Evolutionary conservation across 2,329 filamentous ascomycete genomes (phyloP).

Genomic region (Penicillium fuscoglaucum): DNA sequence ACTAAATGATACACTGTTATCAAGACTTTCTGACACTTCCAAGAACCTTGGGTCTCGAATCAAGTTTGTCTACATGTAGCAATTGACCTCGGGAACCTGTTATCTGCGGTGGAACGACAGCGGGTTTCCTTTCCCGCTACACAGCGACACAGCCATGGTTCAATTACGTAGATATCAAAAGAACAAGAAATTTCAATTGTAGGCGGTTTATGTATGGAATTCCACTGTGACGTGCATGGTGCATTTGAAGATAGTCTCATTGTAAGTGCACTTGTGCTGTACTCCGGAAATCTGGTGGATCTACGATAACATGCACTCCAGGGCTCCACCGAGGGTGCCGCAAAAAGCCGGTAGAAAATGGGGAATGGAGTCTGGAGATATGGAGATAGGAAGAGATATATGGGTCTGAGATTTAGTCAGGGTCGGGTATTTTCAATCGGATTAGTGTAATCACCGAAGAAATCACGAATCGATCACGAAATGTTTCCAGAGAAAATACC

Average conservation of each 20-base stretch:
- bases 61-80: background rate
- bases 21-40: background rate
- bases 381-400: background rate
- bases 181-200: background rate
- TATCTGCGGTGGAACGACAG: background rate
- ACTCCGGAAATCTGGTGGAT: conserved; percentile 19
- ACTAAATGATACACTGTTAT: conserved; percentile 1
- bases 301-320: conserved; percentile 13
- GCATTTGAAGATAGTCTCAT: conserved; percentile 11
- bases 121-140: background rate
- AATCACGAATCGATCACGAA: background rate
- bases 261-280: conserved; percentile 16
- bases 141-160: conserved; percentile 1
- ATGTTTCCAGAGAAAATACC: background rate
- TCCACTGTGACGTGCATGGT: conserved; percentile 26
- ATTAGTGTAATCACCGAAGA: background rate
- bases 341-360: conserved; percentile 17
- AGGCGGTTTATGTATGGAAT: conserved; percentile 10
- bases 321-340: conserved; percentile 19
- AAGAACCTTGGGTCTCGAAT: background rate
- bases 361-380: conserved; percentile 5
- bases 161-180: background rate
- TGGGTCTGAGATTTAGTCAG: background rate
- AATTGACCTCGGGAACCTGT: background rate
- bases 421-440: background rate